Percentiles rank a stretch among this genome's conserved stretches.
These are phyloP conservation scores for Piper longum DNA, from an alignment of 164 flowering plant genomes.

Conservation along the genomic window DNA sequence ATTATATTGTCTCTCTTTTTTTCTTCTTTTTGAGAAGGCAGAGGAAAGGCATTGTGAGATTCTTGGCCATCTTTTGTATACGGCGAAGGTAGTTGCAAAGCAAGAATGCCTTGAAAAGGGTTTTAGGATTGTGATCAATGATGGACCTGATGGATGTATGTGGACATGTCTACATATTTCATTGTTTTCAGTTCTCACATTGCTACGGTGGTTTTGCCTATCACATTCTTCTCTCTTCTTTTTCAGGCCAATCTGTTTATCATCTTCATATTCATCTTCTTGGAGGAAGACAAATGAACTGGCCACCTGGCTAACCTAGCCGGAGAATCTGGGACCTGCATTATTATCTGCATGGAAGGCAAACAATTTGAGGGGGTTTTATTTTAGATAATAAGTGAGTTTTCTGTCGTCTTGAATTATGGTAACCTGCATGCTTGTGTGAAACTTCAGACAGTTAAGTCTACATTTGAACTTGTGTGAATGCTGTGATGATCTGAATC, in stretches of 20 bases:
- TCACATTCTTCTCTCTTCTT: background rate
- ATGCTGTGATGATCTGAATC: no score
- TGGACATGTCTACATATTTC: constrained; percentile 3
- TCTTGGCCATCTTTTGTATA: constrained; percentile 78
- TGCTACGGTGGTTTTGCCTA: background rate
- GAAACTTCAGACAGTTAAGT: no score
- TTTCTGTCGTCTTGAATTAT: no score
- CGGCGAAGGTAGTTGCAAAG: constrained; percentile 80
- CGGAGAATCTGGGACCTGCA: no score
- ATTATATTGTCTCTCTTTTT: background rate
- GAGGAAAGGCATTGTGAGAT: constrained; percentile 81
- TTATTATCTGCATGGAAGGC: no score
- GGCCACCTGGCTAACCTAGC: constrained; percentile 83
- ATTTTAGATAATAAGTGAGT: no score
- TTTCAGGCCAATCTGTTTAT: constrained; percentile 90
- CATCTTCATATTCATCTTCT: constrained; percentile 84
- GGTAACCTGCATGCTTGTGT: no score
- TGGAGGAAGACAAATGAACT: constrained; percentile 95
- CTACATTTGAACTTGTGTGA: no score
- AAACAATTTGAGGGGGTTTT: no score
- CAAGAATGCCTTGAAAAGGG: constrained; percentile 96
- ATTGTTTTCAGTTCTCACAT: background rate
- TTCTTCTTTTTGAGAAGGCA: constrained; percentile 34
- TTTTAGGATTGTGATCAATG: constrained; percentile 84
- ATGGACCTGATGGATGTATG: constrained; percentile 84